Percentiles rank a stretch among this genome's conserved stretches.
phyloP scores from a whole-genome alignment of 2,329 filamentous ascomycete genomes.

The Penicillium sp. region DNA sequence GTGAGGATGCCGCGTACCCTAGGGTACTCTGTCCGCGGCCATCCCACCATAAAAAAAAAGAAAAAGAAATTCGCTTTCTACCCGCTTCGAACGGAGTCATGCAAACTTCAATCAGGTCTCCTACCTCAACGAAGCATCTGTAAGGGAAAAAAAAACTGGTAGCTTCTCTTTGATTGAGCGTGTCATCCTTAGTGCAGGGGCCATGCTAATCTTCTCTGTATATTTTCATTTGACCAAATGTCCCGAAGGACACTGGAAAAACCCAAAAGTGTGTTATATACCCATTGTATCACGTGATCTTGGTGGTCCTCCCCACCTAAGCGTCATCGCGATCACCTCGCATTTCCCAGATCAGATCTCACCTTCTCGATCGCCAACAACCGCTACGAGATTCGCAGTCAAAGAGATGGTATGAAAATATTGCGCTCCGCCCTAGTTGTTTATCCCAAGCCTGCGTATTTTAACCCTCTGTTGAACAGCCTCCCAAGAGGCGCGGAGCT shows the following conservation, averaged over 20 bases:
- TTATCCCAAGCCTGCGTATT: background rate
- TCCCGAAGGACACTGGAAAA: slow-evolving; percentile 40
- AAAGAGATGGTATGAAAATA: slow-evolving; percentile 23
- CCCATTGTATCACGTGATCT: background rate
- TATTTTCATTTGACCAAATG: slow-evolving; percentile 68
- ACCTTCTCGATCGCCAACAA: background rate
- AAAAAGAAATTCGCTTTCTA: background rate
- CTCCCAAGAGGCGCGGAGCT: slow-evolving; percentile 42
- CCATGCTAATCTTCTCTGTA: slow-evolving; percentile 82
- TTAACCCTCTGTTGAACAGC: slow-evolving; percentile 25
- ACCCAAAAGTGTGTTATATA: slow-evolving; percentile 29
- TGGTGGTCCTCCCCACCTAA: background rate
- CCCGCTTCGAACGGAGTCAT: slow-evolving; percentile 6
- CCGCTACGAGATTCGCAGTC: background rate
- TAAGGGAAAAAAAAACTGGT: slow-evolving; percentile 63
- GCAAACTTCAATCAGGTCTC: background rate
- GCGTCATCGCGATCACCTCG: slow-evolving; percentile 4
- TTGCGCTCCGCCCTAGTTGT: background rate
- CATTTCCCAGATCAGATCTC: background rate
- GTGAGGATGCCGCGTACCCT: too few relatives aligned
- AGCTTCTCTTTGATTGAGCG: slow-evolving; percentile 81
- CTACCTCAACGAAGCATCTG: slow-evolving; percentile 22
- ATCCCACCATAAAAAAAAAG: too few relatives aligned
- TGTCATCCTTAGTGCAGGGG: slow-evolving; percentile 93
- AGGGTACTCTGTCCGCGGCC: too few relatives aligned